Percentiles rank a stretch among this genome's conserved stretches.
phyloP scores from a whole-genome alignment of 148 eudicot genomes.

The Amaranthus hypochondriacus region DNA sequence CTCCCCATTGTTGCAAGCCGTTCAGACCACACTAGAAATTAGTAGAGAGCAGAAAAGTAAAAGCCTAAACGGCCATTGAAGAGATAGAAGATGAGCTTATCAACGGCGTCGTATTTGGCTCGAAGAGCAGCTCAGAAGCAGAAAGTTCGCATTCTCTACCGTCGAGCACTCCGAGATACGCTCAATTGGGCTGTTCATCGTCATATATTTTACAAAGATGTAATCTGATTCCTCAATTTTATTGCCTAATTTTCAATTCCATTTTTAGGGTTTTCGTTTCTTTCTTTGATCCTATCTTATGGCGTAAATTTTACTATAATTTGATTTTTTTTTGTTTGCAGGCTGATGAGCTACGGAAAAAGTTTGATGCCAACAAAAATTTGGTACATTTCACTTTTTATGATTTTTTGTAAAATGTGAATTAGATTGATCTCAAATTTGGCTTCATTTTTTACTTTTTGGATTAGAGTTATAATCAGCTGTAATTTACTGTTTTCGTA shows the following conservation, averaged over 20 bases:
- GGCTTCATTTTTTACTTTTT: no score
- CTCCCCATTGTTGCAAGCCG: no score
- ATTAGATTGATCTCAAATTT: no score
- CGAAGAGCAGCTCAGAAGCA: constrained; percentile 87
- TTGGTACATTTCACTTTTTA: constrained; percentile 39
- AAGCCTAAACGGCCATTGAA: constrained; percentile 1
- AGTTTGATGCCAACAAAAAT: constrained; percentile 70
- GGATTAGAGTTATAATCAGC: no score
- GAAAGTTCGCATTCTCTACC: constrained; percentile 71
- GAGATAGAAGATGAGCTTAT: constrained; percentile 42
- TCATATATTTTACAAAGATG: constrained; percentile 85
- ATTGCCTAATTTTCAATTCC: neutral
- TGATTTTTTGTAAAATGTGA: neutral
- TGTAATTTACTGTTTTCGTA: no score
- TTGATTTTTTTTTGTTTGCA: constrained; percentile 24
- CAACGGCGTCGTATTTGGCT: constrained; percentile 59
- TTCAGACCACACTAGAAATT: no score
- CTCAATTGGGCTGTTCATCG: constrained; percentile 99
- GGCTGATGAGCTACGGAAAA: constrained; percentile 85
- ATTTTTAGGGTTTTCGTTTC: constrained; percentile 27
- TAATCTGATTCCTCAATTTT: constrained; percentile 28
- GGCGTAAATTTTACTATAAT: neutral
- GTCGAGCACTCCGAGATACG: constrained; percentile 72
- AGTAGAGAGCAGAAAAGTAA: neutral
- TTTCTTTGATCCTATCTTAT: constrained; percentile 1